Conservation (phyloP, 306 rosid species). For the Cajanus cajan region DNA sequence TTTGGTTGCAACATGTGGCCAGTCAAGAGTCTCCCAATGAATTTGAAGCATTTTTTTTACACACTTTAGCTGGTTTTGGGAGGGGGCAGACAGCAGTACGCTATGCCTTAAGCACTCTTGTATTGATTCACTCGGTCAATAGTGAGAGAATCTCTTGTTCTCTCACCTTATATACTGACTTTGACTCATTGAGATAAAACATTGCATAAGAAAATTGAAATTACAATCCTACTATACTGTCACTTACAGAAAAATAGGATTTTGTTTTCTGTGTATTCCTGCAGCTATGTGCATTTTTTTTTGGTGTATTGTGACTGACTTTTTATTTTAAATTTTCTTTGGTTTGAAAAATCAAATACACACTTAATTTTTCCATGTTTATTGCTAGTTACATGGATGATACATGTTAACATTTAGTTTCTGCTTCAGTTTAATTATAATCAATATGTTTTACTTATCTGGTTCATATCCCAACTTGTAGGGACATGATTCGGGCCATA, state of each 20-base stretch:
- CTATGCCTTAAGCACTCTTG: not conserved
- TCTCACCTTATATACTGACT: not conserved
- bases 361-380: not conserved
- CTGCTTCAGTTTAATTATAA: not conserved
- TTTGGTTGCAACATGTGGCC: not conserved
- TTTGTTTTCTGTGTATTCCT: slow-evolving; percentile 18
- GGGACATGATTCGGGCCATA: slow-evolving; percentile 99
- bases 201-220: not conserved
- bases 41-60: not conserved
- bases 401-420: not conserved
- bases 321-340: slow-evolving; percentile 17
- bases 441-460: slow-evolving; percentile 8
- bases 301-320: not conserved
- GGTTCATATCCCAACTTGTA: slow-evolving; percentile 41
- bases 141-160: not conserved
- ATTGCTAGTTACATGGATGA: slow-evolving; percentile 13
- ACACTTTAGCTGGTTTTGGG: not conserved
- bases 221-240: not conserved
- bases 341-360: slow-evolving; percentile 6
- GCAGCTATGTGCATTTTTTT: not conserved
- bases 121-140: not conserved
- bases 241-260: not conserved
- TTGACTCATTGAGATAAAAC: not conserved
- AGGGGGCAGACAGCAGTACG: slow-evolving; percentile 7
- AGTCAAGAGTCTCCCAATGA: not conserved